Percentiles rank a stretch among this genome's conserved stretches.
Evolutionary conservation across 768 basidiomycete species (phyloP).

Genomic region (Auricularia sp.): DNA sequence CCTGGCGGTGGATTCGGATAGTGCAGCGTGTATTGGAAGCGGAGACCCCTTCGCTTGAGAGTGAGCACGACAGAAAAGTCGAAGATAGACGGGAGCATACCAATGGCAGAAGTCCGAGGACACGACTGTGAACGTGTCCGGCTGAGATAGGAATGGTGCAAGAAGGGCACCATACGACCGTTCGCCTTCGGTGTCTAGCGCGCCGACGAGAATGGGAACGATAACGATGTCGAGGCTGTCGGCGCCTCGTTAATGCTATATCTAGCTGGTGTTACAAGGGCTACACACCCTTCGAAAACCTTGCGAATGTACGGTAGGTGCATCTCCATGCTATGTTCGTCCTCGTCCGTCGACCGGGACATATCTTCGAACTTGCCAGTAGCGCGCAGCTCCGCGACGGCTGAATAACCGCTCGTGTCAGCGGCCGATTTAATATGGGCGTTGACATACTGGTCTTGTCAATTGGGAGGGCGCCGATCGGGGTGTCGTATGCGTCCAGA

Average conservation of each 20-base stretch:
- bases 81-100: slow-evolving; percentile 31
- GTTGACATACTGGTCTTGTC: slow-evolving; percentile 62
- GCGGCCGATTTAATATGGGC: too few species aligned
- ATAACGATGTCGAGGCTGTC: slow-evolving; percentile 63
- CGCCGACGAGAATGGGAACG: slow-evolving; percentile 86
- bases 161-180: slow-evolving; percentile 56
- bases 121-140: slow-evolving; percentile 79
- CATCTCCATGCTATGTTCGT: slow-evolving; percentile 97
- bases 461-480: slow-evolving; percentile 71
- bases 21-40: slow-evolving; percentile 84
- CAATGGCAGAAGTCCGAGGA: slow-evolving; percentile 99
- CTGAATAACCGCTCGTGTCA: slow-evolving; percentile 27
- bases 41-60: slow-evolving; percentile 50
- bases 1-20: slow-evolving; percentile 51
- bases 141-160: slow-evolving; percentile 67
- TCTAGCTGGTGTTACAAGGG: background rate
- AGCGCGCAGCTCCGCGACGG: slow-evolving; percentile 49
- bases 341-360: slow-evolving; percentile 64
- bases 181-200: slow-evolving; percentile 53
- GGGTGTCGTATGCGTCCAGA: slow-evolving; percentile 75
- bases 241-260: background rate
- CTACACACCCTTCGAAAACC: slow-evolving; percentile 60
- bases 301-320: slow-evolving; percentile 88
- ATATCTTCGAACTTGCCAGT: slow-evolving; percentile 67
- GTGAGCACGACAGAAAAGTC: background rate